phyloP scores from a whole-genome alignment of 2,329 filamentous ascomycete genomes.

The Colletotrichum falcatum region DNA sequence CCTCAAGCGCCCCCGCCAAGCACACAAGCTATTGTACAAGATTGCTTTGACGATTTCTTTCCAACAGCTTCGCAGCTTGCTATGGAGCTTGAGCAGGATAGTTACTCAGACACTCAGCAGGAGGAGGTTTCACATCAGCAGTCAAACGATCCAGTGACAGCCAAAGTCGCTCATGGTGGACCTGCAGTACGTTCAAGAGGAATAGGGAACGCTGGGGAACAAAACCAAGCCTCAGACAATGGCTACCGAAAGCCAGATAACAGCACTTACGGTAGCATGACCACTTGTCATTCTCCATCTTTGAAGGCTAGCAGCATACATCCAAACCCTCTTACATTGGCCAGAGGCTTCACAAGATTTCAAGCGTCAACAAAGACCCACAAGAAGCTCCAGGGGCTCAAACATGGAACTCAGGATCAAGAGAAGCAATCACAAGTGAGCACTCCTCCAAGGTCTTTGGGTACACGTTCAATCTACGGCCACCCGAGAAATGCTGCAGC shows the following conservation, averaged over 20 bases:
- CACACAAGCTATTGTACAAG: conserved; percentile 65
- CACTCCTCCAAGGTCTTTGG: neutral
- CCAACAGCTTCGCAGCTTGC: conserved; percentile 68
- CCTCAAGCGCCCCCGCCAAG: conserved; percentile 50
- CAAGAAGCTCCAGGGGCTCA: neutral
- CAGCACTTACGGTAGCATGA: no score
- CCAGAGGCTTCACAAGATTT: neutral
- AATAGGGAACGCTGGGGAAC: neutral
- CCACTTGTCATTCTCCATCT: neutral
- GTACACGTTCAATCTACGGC: neutral
- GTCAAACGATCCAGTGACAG: no score
- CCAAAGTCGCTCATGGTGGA: neutral
- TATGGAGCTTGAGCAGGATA: conserved; percentile 61
- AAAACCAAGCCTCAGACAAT: neutral
- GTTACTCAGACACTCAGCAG: neutral
- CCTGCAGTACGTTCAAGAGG: neutral
- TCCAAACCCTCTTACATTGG: neutral
- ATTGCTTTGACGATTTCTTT: conserved; percentile 65
- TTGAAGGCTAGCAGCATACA: neutral
- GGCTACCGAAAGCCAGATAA: neutral
- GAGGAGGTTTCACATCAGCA: neutral
- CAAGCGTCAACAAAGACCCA: neutral
- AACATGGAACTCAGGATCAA: neutral
- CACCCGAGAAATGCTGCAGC: neutral
- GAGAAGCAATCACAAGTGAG: neutral